Evolutionary conservation across 306 rosid genomes (phyloP).

Genomic region (Acacia crassicarpa): DNA sequence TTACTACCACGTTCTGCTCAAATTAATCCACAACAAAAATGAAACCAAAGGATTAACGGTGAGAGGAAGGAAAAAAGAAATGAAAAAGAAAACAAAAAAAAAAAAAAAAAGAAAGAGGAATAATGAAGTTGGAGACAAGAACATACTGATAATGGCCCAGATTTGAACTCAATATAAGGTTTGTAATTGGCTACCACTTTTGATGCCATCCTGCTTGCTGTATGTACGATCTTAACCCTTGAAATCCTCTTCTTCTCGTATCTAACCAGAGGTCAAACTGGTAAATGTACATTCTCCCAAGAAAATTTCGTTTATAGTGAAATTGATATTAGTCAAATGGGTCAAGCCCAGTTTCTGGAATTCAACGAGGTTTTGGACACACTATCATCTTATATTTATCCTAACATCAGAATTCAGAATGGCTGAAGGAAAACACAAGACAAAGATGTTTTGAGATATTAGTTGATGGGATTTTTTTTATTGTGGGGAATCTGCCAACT

Average conservation of each 20-base stretch:
- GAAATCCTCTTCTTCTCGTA: slow-evolving; percentile 47
- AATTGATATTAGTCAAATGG: neutral
- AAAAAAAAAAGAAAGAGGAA: neutral
- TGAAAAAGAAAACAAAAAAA: too few relatives aligned
- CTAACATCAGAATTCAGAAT: neutral
- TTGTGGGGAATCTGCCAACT: too few relatives aligned
- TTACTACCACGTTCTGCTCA: slow-evolving; percentile 26
- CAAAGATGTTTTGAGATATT: neutral
- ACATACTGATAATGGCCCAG: slow-evolving; percentile 41
- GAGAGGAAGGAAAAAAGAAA: too few relatives aligned
- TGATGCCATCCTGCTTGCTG: slow-evolving; percentile 50
- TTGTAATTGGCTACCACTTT: slow-evolving; percentile 36
- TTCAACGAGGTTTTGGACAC: neutral
- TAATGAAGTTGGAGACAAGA: slow-evolving; percentile 19
- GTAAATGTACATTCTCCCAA: neutral
- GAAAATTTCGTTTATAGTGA: neutral
- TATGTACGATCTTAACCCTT: slow-evolving; percentile 35
- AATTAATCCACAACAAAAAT: neutral
- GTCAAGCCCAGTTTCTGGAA: neutral
- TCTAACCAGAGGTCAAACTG: slow-evolving; percentile 27
- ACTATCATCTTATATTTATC: neutral
- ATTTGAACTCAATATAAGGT: slow-evolving; percentile 37
- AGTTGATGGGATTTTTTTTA: neutral
- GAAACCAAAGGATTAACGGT: neutral
- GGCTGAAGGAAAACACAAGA: neutral